Evolutionary conservation across 202 grass and related monocot genomes (phyloP), one percentile per base, ranked within the genome.

Genomic region (Schoenoplectus triqueter): DNA sequence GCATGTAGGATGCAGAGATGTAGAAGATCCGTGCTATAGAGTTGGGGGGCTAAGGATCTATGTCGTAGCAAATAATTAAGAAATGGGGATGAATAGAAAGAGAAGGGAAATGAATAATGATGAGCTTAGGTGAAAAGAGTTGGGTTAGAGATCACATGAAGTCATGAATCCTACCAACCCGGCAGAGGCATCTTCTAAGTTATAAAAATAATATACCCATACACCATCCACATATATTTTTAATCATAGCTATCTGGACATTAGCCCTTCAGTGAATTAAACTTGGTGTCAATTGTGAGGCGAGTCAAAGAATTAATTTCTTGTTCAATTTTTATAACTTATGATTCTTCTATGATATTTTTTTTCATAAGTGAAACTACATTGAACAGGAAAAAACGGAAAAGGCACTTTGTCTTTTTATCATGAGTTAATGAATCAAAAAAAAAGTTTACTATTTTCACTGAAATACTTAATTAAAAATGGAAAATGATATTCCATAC

Each of bases 91-190:
- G 64, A 60, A 85, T 41, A 73, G 67, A 61, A 62, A 5, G 67
- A 40, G 59, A 46, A 66, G 54, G 46, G 42, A 21, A 84, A 56
- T 59, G 56, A 15, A 59, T 59, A 59, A 85, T 85, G 67, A 85
- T 74, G 54, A 59, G 52, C 11, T 72, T 60, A 75, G 22, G 82
- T 46, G 61, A 84, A 60, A 60, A 59, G 3, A 73, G 47, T 63
- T 73, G 82, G 83, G 83, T 69, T 88, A 85, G 81, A 85, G 78
- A 84, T 66, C 31, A 31, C 31, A 31, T 31, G 31, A 31, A 31
- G 82, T 80, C 73, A 57, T 74, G 90, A 94, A 65, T 90, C 90
- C 92, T 90, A 94, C 87, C 90, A 87, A 94, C 88, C 92, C 84
- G 81, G 81, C 90, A 92, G 52, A 73, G 60, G 85, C 81, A 93